Evolutionary conservation across 192 early-diverging fungal genomes (phyloP).

Genomic region (Coemansia sp.): DNA sequence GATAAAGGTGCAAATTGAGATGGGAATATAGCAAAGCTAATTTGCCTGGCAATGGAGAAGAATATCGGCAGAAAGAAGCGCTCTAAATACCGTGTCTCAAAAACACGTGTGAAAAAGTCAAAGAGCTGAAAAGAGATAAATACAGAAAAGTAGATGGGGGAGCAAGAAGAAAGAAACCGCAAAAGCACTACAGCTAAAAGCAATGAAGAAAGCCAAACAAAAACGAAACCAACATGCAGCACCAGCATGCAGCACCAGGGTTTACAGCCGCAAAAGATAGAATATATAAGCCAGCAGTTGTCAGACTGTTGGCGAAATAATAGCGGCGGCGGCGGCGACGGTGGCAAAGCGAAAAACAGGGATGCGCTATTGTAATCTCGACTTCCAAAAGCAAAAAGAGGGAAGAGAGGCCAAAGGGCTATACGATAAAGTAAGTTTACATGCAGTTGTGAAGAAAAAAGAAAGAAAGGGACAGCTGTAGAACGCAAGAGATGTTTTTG

Average conservation of each 20-base stretch:
- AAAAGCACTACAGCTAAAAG: not conserved
- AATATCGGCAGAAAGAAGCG: not conserved
- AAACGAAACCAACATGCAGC: not conserved
- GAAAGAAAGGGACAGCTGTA: constrained; percentile 6
- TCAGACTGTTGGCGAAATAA: not conserved
- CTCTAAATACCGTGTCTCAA: constrained; percentile 6
- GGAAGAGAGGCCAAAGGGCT: constrained; percentile 3
- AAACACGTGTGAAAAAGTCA: constrained; percentile 11
- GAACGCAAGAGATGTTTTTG: not conserved
- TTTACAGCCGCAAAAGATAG: not conserved
- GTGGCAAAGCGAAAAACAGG: not conserved
- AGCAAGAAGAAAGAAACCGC: constrained; percentile 2
- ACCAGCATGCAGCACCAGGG: not conserved
- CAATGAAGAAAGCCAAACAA: constrained; percentile 3
- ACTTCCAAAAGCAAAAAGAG: constrained; percentile 6
- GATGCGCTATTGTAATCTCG: constrained; percentile 4
- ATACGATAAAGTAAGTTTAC: not conserved
- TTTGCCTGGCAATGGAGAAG: not conserved
- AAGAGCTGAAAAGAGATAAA: constrained; percentile 3
- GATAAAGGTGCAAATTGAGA: not conserved
- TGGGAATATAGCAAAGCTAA: constrained; percentile 3
- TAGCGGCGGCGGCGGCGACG: not conserved
- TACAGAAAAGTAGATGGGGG: not conserved
- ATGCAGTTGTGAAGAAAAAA: constrained; percentile 4
- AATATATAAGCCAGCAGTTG: not conserved